phyloP scores from a whole-genome alignment of 177 flowering plant species.

The Vitis hybrid region DNA sequence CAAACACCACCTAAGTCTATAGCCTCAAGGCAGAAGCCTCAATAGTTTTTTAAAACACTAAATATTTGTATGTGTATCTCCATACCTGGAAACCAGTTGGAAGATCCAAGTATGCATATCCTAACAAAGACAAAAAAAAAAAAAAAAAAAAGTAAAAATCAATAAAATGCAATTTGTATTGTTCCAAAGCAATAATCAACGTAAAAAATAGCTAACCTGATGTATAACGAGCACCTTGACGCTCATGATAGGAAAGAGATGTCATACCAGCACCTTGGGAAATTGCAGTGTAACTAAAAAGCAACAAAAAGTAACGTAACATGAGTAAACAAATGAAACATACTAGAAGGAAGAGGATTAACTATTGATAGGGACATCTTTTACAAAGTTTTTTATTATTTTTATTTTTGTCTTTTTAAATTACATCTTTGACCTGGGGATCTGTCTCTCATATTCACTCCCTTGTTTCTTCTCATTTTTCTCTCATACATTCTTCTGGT shows the following conservation, averaged over 20 bases:
- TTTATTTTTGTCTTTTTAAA: no score
- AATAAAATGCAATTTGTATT: neutral
- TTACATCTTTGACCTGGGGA: no score
- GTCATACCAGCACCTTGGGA: constrained; percentile 12
- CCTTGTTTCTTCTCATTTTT: no score
- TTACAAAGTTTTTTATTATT: no score
- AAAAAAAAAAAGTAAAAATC: neutral
- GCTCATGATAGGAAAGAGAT: constrained; percentile 23
- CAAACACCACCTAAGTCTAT: no score
- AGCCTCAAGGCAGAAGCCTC: no score
- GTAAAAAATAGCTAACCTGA: constrained; percentile 17
- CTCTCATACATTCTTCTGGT: no score
- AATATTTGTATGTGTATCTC: no score
- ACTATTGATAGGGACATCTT: neutral
- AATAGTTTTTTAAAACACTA: no score
- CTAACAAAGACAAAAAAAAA: neutral
- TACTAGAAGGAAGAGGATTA: neutral
- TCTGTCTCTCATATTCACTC: no score
- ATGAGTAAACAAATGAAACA: neutral
- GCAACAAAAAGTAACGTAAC: neutral
- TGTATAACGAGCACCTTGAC: constrained; percentile 9
- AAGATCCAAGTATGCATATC: no score
- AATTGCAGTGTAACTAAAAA: constrained; percentile 15
- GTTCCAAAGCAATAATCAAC: neutral
- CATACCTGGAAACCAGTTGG: no score